Conservation (phyloP, 306 rosid species). For the Dalbergia cultrata region DNA sequence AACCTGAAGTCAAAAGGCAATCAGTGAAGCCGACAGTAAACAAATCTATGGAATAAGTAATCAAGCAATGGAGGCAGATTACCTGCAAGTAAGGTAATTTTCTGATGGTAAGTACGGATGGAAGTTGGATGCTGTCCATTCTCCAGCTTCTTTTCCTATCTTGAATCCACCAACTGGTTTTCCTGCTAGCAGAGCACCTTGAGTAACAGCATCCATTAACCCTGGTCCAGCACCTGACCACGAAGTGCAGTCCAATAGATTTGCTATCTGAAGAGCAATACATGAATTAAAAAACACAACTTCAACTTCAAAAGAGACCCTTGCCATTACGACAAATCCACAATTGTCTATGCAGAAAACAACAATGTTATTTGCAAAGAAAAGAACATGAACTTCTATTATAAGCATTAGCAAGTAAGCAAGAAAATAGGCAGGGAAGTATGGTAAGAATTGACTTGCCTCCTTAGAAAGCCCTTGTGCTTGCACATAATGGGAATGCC, state of each 20-base stretch:
- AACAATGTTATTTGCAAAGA: not conserved
- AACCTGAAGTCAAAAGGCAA: slow-evolving; percentile 63
- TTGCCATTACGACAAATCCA: not conserved
- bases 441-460: slow-evolving; percentile 58
- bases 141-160: slow-evolving; percentile 86
- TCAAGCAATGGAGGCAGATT: slow-evolving; percentile 22
- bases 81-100: slow-evolving; percentile 91
- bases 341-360: not conserved
- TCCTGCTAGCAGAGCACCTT: slow-evolving; percentile 83
- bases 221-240: slow-evolving; percentile 98
- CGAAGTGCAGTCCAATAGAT: slow-evolving; percentile 84
- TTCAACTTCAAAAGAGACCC: slow-evolving; percentile 23
- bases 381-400: slow-evolving; percentile 16
- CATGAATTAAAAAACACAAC: not conserved
- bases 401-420: slow-evolving; percentile 37
- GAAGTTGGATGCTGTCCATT: slow-evolving; percentile 80
- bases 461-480: slow-evolving; percentile 73
- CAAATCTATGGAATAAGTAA: slow-evolving; percentile 20
- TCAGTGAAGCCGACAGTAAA: slow-evolving; percentile 8
- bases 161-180: slow-evolving; percentile 89
- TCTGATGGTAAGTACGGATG: slow-evolving; percentile 85
- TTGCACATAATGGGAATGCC: slow-evolving; percentile 77
- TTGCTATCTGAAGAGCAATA: slow-evolving; percentile 65
- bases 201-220: slow-evolving; percentile 89
- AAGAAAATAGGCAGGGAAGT: slow-evolving; percentile 36